Evolutionary conservation across 2,329 filamentous ascomycete genomes (phyloP).

Genomic region (Drechslera avenae): DNA sequence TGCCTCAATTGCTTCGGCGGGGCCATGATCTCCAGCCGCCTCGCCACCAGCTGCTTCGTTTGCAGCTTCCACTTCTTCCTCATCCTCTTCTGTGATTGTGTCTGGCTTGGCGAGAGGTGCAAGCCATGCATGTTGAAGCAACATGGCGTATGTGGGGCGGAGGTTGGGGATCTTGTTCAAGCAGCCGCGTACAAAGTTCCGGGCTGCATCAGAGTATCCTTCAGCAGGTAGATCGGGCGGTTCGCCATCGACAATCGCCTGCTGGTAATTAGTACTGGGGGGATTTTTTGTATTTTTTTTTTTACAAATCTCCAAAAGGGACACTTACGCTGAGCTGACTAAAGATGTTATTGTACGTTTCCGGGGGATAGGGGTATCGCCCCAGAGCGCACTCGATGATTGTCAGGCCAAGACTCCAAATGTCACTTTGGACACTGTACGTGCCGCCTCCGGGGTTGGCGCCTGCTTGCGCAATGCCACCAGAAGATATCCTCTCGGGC

Average conservation of each 20-base stretch:
- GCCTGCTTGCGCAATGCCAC: constrained; percentile 74
- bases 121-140: constrained; percentile 90
- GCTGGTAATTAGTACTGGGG: constrained; percentile 8
- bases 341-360: constrained; percentile 98
- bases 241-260: constrained; percentile 99
- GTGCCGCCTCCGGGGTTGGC: constrained; percentile 75
- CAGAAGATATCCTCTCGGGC: constrained; percentile 89
- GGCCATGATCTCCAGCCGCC: constrained; percentile 39
- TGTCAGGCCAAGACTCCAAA: constrained; percentile 93
- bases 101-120: constrained; percentile 73
- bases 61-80: constrained; percentile 60
- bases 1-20: constrained; percentile 33
- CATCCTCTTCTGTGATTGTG: constrained; percentile 73
- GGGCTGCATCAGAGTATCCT: constrained; percentile 77
- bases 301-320: too few species aligned
- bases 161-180: constrained; percentile 91
- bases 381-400: constrained; percentile 97
- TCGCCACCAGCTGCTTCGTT: constrained; percentile 51
- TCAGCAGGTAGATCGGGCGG: constrained; percentile 82
- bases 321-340: constrained; percentile 87
- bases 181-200: constrained; percentile 86
- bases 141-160: constrained; percentile 89
- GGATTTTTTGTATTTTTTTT: too few species aligned
- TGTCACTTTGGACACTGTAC: constrained; percentile 96
- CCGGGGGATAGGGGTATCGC: constrained; percentile 92